Base-by-base conservation (phyloP, 2,329 filamentous ascomycete genomes). In the Cadophora sp. region DNA sequence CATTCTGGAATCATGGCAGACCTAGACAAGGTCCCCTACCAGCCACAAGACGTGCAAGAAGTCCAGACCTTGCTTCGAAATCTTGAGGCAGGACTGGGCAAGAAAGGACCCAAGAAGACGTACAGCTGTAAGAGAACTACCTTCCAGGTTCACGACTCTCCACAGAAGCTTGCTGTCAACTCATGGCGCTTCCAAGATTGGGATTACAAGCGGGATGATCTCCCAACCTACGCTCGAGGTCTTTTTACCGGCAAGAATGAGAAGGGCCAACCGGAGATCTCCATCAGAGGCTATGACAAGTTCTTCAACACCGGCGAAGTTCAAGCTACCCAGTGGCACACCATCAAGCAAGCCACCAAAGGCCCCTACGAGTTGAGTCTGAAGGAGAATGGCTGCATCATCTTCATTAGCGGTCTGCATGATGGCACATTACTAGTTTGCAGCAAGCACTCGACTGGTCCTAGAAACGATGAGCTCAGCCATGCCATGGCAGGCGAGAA, bases 361-460 rank as follows among this genome's bases (percentile, higher is more conserved):
- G 94, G 93, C 0, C 96, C 96, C 0, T 99, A 98, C 75, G 96
- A 99, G 81, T 83, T 99, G 66, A 98, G 94, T 67, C 88, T 98
- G 63, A 99, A 99, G 82, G 96, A 99, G 81, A 99, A 99, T 76
- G 96, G 96, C n/a, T 99, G 96, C 80, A 99, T 99, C 80, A 97
- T 99, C 74, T 99, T 99, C 82, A 89, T 99, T 55, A 91, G 94
- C 19, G 96, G 94, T 16, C 84, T 99, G 26, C 92, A 97, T 76
- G 94, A 97, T 75, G 94, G 89, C 43, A 93, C 92, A 1, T 83
- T 99, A 11, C 84, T 99, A 8, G 94, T 99, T n/a, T 98, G 95
- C 86, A 98, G 95, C 85, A 99, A 99, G 78, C 96, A 99, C 79
- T 98, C 96, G 0, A 98, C 94, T 0, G 96, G 96, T 7, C 83